Conservation (phyloP, 2,329 filamentous ascomycete species). For the Blumeriella jaapii region DNA sequence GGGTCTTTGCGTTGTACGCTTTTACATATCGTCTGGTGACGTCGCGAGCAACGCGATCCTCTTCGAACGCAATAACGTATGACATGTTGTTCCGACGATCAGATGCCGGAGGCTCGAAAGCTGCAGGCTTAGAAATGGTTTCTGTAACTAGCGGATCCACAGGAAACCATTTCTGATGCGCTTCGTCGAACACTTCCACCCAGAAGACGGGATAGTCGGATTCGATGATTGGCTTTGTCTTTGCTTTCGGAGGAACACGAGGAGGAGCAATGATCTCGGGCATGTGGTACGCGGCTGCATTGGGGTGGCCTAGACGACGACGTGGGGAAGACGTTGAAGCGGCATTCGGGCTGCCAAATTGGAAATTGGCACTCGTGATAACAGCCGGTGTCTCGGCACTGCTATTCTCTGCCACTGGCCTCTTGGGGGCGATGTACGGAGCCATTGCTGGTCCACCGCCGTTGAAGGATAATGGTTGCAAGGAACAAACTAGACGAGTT, state of each 20-base stretch:
- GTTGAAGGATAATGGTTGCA: slow-evolving; percentile 56
- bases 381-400: slow-evolving; percentile 18
- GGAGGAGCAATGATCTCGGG: slow-evolving; percentile 32
- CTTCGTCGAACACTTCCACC: slow-evolving; percentile 82
- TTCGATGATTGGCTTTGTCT: slow-evolving; percentile 43
- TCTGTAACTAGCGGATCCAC: slow-evolving; percentile 76
- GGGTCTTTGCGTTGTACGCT: slow-evolving; percentile 81
- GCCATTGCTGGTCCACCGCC: slow-evolving; percentile 32
- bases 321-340: slow-evolving; percentile 17
- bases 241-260: slow-evolving; percentile 27
- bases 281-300: slow-evolving; percentile 40
- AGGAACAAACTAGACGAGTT: slow-evolving; percentile 74
- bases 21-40: slow-evolving; percentile 83
- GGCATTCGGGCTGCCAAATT: slow-evolving; percentile 2
- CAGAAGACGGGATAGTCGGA: slow-evolving; percentile 80
- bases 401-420: slow-evolving; percentile 26
- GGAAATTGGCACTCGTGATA: slow-evolving; percentile 12
- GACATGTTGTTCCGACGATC: slow-evolving; percentile 66
- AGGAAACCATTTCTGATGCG: slow-evolving; percentile 83
- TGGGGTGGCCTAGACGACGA: slow-evolving; percentile 26
- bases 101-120: slow-evolving; percentile 71
- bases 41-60: slow-evolving; percentile 66
- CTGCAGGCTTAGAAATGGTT: slow-evolving; percentile 62
- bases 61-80: slow-evolving; percentile 80
- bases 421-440: slow-evolving; percentile 8